These are phyloP conservation scores for Aspergillus terreus DNA, from an alignment of 2,329 filamentous ascomycete species.

Conservation along the genomic window DNA sequence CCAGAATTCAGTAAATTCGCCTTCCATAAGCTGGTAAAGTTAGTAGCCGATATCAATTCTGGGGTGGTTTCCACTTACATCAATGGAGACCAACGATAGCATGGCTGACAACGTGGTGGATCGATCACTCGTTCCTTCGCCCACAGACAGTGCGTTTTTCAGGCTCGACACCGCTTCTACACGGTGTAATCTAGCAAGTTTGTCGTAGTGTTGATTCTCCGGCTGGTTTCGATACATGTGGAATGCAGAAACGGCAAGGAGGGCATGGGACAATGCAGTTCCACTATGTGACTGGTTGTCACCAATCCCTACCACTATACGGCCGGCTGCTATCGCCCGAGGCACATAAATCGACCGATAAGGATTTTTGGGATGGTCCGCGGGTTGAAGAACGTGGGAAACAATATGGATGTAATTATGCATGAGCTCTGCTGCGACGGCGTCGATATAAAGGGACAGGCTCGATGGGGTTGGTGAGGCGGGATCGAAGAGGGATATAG, in stretches of 20 bases:
- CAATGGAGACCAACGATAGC: slow-evolving; percentile 7
- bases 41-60: background rate
- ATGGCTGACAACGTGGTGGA: slow-evolving; percentile 3
- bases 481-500: background rate
- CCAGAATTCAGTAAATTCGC: slow-evolving; percentile 6
- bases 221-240: slow-evolving; percentile 1
- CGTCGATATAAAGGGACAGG: background rate
- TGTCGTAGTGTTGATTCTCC: background rate
- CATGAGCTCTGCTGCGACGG: slow-evolving; percentile 4
- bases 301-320: background rate
- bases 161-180: background rate
- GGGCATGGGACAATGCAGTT: background rate
- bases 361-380: background rate
- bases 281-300: background rate
- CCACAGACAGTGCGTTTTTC: background rate
- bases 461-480: background rate
- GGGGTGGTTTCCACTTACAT: background rate
- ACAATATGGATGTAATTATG: slow-evolving; percentile 7
- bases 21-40: slow-evolving; percentile 4
- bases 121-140: background rate
- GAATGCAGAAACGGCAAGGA: slow-evolving; percentile 2
- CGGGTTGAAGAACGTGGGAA: slow-evolving; percentile 4
- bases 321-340: background rate
- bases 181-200: background rate
- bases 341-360: slow-evolving; percentile 5